Percentiles rank a stretch among this genome's conserved stretches.
Evolutionary conservation across 1,284 basidiomycete genomes (phyloP).

Genomic region (Boletus sp.): DNA sequence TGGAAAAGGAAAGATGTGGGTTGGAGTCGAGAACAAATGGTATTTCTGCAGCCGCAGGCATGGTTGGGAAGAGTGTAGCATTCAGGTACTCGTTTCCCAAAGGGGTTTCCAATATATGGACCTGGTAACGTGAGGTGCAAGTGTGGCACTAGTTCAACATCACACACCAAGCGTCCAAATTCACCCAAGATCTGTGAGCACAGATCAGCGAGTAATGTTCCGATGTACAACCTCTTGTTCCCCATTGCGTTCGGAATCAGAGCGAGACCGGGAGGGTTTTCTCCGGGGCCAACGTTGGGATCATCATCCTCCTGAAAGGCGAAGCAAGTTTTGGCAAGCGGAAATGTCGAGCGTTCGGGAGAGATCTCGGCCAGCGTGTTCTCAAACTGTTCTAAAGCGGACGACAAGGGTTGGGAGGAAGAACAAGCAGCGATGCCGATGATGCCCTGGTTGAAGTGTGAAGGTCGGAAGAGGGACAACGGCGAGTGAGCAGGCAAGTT

Average conservation of each 20-base stretch:
- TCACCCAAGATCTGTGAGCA: slow-evolving; percentile 82
- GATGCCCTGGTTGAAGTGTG: slow-evolving; percentile 74
- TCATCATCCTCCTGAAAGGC: slow-evolving; percentile 74
- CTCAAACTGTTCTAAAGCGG: slow-evolving; percentile 63
- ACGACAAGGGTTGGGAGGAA: slow-evolving; percentile 50
- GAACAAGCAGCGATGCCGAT: slow-evolving; percentile 73
- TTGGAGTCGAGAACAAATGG: slow-evolving; percentile 50
- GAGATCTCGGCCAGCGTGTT: slow-evolving; percentile 57
- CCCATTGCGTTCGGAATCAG: slow-evolving; percentile 76
- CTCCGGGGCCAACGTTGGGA: slow-evolving; percentile 51
- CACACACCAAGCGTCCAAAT: slow-evolving; percentile 70
- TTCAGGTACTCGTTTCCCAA: slow-evolving; percentile 75
- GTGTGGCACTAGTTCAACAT: not conserved
- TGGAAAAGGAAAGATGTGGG: slow-evolving; percentile 39
- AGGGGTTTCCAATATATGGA: slow-evolving; percentile 63
- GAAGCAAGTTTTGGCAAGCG: slow-evolving; percentile 72
- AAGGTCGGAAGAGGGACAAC: slow-evolving; percentile 67
- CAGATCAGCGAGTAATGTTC: slow-evolving; percentile 80
- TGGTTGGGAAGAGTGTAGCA: slow-evolving; percentile 52
- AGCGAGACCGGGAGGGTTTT: slow-evolving; percentile 58
- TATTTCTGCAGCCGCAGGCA: slow-evolving; percentile 58
- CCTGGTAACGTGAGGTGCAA: slow-evolving; percentile 36
- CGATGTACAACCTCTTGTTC: slow-evolving; percentile 78
- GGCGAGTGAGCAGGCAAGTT: slow-evolving; percentile 54
- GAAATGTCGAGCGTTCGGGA: slow-evolving; percentile 64